Conservation (phyloP, 2,329 filamentous ascomycete species). For the Tolypocladium paradoxum region DNA sequence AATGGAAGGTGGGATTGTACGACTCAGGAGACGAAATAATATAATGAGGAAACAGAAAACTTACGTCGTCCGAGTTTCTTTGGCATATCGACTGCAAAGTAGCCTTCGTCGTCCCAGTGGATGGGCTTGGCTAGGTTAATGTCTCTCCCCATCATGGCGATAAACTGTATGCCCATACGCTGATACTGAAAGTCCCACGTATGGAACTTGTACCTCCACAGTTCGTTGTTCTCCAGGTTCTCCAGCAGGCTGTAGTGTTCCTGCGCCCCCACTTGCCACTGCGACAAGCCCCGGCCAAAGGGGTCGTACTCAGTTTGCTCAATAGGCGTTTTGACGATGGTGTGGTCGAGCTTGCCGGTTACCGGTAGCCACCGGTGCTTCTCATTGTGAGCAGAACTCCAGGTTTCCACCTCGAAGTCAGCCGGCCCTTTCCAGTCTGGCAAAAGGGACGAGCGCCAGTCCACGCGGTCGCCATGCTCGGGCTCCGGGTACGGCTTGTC, state of each 20-base stretch:
- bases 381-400: neutral
- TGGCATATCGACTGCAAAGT: neutral
- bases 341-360: neutral
- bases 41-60: neutral
- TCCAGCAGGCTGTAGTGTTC: neutral
- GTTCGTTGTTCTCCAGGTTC: neutral
- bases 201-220: neutral
- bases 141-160: neutral
- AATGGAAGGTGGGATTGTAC: neutral
- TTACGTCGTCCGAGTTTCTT: neutral
- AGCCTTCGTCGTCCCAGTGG: neutral
- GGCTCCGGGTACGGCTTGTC: neutral
- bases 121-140: neutral
- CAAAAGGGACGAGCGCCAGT: neutral
- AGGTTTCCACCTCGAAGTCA: neutral
- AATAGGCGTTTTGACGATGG: neutral
- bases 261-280: neutral
- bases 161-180: neutral
- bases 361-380: neutral
- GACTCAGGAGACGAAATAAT: neutral
- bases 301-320: neutral
- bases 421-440: neutral
- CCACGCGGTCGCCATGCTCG: neutral
- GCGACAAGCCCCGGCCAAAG: neutral
- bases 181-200: neutral